Evolutionary conservation across 176 grass and related monocot species (phyloP).

Genomic region (Miscanthus lutarioriparius): DNA sequence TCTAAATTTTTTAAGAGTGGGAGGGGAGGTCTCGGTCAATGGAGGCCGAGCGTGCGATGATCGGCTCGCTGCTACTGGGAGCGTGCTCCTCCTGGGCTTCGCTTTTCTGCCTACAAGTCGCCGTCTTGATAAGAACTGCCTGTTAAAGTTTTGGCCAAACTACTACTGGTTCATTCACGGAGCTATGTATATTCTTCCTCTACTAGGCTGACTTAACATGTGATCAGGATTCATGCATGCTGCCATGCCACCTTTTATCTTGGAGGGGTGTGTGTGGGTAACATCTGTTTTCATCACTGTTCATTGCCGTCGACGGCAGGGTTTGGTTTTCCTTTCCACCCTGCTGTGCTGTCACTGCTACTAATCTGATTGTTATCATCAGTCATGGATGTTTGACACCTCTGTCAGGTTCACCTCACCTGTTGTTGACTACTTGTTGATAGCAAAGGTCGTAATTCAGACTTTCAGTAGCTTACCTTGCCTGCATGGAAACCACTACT

Average conservation of each 20-base stretch:
- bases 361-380: conserved; percentile 13
- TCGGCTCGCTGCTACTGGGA: conserved; percentile 50
- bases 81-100: conserved; percentile 49
- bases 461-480: neutral
- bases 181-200: conserved; percentile 31
- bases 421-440: conserved; percentile 16
- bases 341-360: conserved; percentile 18
- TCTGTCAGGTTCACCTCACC: neutral
- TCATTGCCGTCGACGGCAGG: conserved; percentile 26
- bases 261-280: conserved; percentile 15
- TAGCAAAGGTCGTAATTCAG: neutral
- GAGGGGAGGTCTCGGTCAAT: conserved; percentile 39
- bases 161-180: conserved; percentile 30
- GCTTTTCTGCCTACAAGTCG: conserved; percentile 52
- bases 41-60: conserved; percentile 41
- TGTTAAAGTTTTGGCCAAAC: conserved; percentile 28
- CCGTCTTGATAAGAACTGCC: conserved; percentile 45
- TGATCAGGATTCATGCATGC: conserved; percentile 18
- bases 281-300: conserved; percentile 37
- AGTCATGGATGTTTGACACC: neutral
- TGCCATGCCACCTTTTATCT: neutral
- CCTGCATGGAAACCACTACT: conserved; percentile 28
- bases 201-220: conserved; percentile 37
- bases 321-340: neutral
- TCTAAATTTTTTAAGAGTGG: conserved; percentile 35